phyloP scores from a whole-genome alignment of 805 yeast genomes.

The Spathaspora hagerdaliae region DNA sequence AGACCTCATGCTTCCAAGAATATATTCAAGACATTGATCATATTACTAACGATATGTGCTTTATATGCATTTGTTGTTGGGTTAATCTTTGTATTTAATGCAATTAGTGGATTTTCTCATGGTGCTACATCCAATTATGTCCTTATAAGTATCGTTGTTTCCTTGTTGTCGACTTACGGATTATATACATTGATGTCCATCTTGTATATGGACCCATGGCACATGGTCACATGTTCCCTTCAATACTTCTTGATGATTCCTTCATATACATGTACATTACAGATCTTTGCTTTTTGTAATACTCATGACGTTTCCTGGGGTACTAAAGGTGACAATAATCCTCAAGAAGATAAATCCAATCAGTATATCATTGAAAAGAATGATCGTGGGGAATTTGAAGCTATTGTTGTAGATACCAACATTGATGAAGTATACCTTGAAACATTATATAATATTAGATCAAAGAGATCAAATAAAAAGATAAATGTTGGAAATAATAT shows the following conservation, averaged over 20 bases:
- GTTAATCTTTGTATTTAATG: constrained; percentile 64
- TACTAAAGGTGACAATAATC: constrained; percentile 88
- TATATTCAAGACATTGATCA: constrained; percentile 68
- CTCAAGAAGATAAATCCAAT: constrained; percentile 60
- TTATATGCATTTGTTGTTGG: constrained; percentile 80
- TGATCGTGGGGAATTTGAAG: constrained; percentile 74
- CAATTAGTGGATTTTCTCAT: constrained; percentile 40
- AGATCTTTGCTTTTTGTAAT: constrained; percentile 95
- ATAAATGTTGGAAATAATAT: constrained; percentile 31
- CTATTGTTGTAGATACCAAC: constrained; percentile 78
- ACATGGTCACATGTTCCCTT: constrained; percentile 75
- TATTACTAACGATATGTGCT: constrained; percentile 73
- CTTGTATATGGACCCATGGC: constrained; percentile 95
- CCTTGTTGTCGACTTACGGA: constrained; percentile 88
- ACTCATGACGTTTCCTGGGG: constrained; percentile 99
- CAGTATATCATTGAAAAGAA: constrained; percentile 78
- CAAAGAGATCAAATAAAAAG: constrained; percentile 59
- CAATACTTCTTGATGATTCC: constrained; percentile 91
- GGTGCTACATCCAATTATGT: constrained; percentile 40
- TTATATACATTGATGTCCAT: constrained; percentile 78
- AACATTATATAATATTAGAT: constrained; percentile 66
- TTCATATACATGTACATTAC: constrained; percentile 85
- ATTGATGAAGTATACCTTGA: constrained; percentile 81
- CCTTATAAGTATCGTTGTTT: constrained; percentile 74
- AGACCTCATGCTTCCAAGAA: constrained; percentile 94